phyloP scores from a whole-genome alignment of 179 eudicot genomes.

The Gypsophila paniculata region DNA sequence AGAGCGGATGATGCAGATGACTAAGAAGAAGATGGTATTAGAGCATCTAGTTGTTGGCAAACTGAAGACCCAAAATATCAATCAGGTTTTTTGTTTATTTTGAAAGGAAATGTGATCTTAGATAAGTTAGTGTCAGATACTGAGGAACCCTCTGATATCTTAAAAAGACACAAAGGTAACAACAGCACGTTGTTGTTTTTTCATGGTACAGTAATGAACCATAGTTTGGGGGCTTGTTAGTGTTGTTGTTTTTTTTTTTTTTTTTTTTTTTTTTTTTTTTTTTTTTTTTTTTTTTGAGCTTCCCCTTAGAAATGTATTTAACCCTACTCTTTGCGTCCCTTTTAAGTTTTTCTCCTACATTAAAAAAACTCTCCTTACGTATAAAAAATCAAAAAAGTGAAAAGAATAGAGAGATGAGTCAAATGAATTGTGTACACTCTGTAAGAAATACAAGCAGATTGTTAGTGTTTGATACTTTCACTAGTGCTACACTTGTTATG shows the following conservation, averaged over 20 bases:
- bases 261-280: neutral
- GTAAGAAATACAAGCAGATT: neutral
- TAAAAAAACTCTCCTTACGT: neutral
- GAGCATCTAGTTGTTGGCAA: conserved; percentile 98
- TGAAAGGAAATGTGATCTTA: too few relatives aligned
- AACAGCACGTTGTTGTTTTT: neutral
- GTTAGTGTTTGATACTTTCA: neutral
- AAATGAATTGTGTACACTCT: neutral
- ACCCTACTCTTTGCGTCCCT: too few relatives aligned
- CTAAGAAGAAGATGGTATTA: conserved; percentile 95
- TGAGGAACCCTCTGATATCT: conserved; percentile 6
- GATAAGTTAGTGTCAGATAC: too few relatives aligned
- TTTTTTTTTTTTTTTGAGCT: too few relatives aligned
- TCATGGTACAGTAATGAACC: neutral
- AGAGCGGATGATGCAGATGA: conserved; percentile 99
- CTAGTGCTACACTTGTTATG: neutral
- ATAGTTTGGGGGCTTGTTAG: neutral
- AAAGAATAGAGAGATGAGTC: neutral
- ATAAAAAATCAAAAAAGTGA: neutral
- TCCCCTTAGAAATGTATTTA: neutral
- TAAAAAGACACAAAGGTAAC: neutral
- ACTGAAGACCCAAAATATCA: conserved; percentile 87
- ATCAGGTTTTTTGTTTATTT: too few relatives aligned
- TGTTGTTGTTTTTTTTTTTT: too few relatives aligned
- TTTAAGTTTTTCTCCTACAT: neutral